Evolutionary conservation across 371 early-diverging fungal species (phyloP), one percentile per base, ranked within the genome.

Genomic region (Synchytrium microbalum): DNA sequence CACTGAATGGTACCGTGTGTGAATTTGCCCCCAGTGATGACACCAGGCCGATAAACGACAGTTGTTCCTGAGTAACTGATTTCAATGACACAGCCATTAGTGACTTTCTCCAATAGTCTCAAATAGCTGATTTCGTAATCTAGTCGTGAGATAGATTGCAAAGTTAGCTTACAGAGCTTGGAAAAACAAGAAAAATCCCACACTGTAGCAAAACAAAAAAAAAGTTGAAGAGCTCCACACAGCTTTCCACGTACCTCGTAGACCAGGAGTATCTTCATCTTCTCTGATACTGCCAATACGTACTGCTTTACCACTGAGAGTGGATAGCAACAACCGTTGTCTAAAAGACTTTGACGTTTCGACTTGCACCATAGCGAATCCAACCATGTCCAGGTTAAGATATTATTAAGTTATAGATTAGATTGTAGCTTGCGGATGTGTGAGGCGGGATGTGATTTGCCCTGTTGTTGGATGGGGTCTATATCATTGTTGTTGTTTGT

Each of bases 11-110:
- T 38, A 38, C 46, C 95, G 72, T 92, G 92, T 55, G 78, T 73
- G 25, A 96, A 75, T 59, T 82, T 86, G 28, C 98, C 98, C 62
- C 95, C 96, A 30, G 79, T 79, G 65, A 97, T 88, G 58, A 89
- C 83, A 24, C 98, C 98, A 0, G 98, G 98, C 63, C 86, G 83
- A 67, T 89, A 92, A 3, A 87, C 67, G 26, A 97, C 79, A 30
- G 88, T 81, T 10, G 96, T 95, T 81, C 91, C 98, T 25, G 96
- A 91, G 68, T 95, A 91, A 67, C 85, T 91, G 69, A 97, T 95
- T 61, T 92, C 92, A 32, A 95, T 86, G 14, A 79, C 79, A 19
- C 90, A 86, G 24, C 96, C 98, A 76, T 97, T 95, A 33, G 96
- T 94, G 10, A 89, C 81, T 67, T 90, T 88, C 70, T 97, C 96